phyloP scores from a whole-genome alignment of 192 early-diverging fungal genomes.

The Entomortierella chlamydospora region DNA sequence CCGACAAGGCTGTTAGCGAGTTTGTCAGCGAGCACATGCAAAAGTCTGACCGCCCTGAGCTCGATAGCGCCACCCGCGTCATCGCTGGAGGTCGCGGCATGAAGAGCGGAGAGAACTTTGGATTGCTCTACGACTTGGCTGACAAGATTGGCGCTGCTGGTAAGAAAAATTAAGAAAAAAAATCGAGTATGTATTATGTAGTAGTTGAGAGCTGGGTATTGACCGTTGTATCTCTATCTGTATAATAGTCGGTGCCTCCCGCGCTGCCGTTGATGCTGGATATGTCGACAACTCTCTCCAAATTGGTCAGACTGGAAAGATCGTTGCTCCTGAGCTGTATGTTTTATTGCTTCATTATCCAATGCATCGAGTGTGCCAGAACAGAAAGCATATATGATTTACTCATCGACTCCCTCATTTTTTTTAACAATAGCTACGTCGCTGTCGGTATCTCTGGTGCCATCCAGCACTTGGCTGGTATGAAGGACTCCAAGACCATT shows the following conservation, averaged over 20 bases:
- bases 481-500: conserved; percentile 99
- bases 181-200: background rate
- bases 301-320: conserved; percentile 98
- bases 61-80: conserved; percentile 87
- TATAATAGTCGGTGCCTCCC: conserved; percentile 89
- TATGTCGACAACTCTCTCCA: conserved; percentile 97
- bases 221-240: no score
- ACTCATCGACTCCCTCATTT: background rate
- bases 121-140: conserved; percentile 88
- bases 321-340: conserved; percentile 87
- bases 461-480: conserved; percentile 97
- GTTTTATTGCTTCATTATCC: conserved; percentile 9
- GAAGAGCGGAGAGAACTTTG: conserved; percentile 96
- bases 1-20: conserved; percentile 66
- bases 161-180: conserved; percentile 50
- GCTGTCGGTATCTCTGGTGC: conserved; percentile 97
- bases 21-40: conserved; percentile 91
- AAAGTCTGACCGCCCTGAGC: conserved; percentile 96
- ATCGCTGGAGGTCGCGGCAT: conserved; percentile 95
- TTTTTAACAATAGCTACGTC: conserved; percentile 74
- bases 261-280: conserved; percentile 97
- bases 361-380: no score
- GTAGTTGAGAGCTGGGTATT: no score
- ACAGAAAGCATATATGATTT: no score
- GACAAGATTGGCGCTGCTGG: conserved; percentile 95